phyloP scores from a whole-genome alignment of 208 protist species.

The Naegleria gruberi region DNA sequence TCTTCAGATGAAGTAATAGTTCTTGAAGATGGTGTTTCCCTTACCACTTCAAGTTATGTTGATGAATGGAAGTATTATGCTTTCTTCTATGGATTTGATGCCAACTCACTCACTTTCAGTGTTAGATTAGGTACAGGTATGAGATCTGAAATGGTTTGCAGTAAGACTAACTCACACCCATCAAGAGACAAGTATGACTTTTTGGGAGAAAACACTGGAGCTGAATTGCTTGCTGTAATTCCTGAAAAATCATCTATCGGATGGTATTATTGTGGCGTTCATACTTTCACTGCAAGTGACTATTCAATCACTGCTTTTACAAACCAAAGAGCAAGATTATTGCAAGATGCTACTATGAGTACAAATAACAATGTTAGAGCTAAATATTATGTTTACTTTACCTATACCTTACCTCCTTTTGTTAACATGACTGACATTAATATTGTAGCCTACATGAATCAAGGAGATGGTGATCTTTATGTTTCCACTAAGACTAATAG shows the following conservation, averaged over 20 bases:
- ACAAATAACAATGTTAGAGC: neutral
- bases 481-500: neutral
- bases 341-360: neutral
- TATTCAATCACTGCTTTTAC: neutral
- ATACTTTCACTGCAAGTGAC: neutral
- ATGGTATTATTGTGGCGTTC: constrained; percentile 6
- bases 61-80: neutral
- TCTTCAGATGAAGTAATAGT: neutral
- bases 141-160: neutral
- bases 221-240: neutral
- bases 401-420: neutral
- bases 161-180: neutral
- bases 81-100: neutral
- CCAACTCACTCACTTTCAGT: neutral
- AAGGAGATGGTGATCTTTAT: constrained; percentile 15
- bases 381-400: neutral
- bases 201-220: neutral
- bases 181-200: neutral
- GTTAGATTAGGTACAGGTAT: neutral
- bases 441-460: neutral
- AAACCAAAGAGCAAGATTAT: neutral
- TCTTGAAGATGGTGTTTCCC: neutral
- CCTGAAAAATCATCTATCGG: neutral
- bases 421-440: neutral
- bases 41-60: neutral